Evolutionary conservation across 2,329 filamentous ascomycete genomes (phyloP).

Genomic region (Botrytis hyacinthi): DNA sequence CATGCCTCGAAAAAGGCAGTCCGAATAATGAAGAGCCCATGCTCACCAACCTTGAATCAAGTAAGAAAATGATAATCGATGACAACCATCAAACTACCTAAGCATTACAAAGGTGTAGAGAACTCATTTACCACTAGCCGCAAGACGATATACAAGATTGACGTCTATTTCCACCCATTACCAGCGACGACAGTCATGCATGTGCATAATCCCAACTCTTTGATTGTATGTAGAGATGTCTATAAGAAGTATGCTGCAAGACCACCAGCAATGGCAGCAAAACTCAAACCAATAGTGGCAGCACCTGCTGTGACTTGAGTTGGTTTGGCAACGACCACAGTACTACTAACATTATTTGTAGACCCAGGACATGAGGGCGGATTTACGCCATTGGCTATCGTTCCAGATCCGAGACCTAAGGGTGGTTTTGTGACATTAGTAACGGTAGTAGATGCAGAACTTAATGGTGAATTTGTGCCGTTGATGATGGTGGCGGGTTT

Average conservation of each 20-base stretch:
- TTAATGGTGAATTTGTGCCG: no score
- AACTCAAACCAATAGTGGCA: slow-evolving; percentile 25
- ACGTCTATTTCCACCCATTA: neutral
- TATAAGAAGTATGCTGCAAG: slow-evolving; percentile 29
- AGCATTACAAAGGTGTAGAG: no score
- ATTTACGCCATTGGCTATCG: no score
- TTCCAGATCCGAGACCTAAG: no score
- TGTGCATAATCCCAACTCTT: neutral
- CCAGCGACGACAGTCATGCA: neutral
- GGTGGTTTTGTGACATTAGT: no score
- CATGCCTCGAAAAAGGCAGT: neutral
- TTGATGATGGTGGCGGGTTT: no score
- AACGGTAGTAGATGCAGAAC: no score
- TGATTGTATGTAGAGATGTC: neutral
- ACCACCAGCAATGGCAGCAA: slow-evolving; percentile 28
- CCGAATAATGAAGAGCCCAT: neutral
- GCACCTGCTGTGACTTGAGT: slow-evolving; percentile 18
- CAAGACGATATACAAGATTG: neutral
- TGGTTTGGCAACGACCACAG: slow-evolving; percentile 13
- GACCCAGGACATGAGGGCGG: neutral
- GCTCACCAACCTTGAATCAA: neutral
- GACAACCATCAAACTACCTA: neutral
- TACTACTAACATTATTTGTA: neutral
- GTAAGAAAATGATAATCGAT: no score
- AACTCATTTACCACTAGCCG: neutral